phyloP scores from a whole-genome alignment of 148 eudicot genomes.

The Cornus controversa region DNA sequence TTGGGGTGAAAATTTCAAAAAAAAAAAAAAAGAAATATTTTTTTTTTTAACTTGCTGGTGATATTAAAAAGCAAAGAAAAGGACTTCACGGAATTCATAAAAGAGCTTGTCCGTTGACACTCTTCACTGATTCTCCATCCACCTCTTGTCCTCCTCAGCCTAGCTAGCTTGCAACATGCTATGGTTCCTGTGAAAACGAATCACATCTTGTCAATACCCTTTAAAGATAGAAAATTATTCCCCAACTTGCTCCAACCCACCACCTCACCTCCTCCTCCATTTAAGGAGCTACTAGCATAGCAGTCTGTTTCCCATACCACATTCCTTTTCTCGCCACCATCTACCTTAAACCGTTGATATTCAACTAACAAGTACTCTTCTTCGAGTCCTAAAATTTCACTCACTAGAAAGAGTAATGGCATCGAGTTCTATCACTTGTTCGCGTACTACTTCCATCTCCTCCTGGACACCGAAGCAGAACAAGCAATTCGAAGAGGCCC shows the following conservation, averaged over 20 bases:
- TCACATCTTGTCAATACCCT: slow-evolving; percentile 24
- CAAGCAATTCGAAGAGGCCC: slow-evolving; percentile 66
- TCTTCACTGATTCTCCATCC: slow-evolving; percentile 14
- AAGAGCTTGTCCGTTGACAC: slow-evolving; percentile 17
- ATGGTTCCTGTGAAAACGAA: slow-evolving; percentile 25
- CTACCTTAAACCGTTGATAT: neutral
- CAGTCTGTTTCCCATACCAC: slow-evolving; percentile 26
- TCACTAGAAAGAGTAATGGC: slow-evolving; percentile 31
- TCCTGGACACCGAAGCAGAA: slow-evolving; percentile 57
- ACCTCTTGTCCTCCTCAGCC: slow-evolving; percentile 2
- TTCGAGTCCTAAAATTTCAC: neutral
- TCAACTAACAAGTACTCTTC: too few relatives aligned
- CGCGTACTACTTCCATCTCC: slow-evolving; percentile 31
- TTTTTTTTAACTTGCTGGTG: slow-evolving; percentile 37
- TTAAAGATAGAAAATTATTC: slow-evolving; percentile 22
- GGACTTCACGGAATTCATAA: slow-evolving; percentile 19
- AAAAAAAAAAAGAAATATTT: neutral
- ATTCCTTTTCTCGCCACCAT: neutral
- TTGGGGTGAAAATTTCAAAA: slow-evolving; percentile 14
- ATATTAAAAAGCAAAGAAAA: slow-evolving; percentile 29
- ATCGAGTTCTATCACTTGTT: slow-evolving; percentile 35
- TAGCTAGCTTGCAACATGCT: slow-evolving; percentile 3
- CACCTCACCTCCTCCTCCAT: slow-evolving; percentile 18
- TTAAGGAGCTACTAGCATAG: slow-evolving; percentile 30
- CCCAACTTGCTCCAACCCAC: slow-evolving; percentile 36